Evolutionary conservation across 1,284 basidiomycete species (phyloP), one percentile per base, ranked within the genome.

Genomic region (Moesziomyces parantarcticus): DNA sequence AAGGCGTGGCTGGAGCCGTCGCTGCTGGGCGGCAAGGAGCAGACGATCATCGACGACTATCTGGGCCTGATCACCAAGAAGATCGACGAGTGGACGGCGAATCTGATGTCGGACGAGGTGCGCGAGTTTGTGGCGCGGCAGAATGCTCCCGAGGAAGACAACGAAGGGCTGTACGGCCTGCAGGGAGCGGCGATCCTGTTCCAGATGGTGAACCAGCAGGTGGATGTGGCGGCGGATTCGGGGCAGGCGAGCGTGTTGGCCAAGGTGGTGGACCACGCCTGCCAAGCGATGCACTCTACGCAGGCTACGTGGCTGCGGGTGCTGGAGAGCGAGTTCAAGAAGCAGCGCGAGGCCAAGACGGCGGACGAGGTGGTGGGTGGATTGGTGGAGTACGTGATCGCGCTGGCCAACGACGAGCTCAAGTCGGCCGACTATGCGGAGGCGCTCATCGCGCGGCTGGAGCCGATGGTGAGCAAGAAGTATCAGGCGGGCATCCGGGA

Each of bases 381-480:
- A 1, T 86, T 99, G 55, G 93, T 94, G 63, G 96, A 98, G 86
- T 99, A 99, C 85, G 90, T 92, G 81, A 95, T 99, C 79, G 95
- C 95, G 20, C 89, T 99, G n/a, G 95, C 95, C 51, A 99, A 99
- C 86, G 96, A 99, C 85, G 94, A 97, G 85, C 90, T 99, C 85
- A 96, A 95, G 84, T 92, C 91, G 5, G 97, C 97, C 11, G 95
- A 99, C 84, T 95, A 92, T 80, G 90, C 92, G 11, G 96, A 99
- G 85, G 89, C 90, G 1, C 87, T 99, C 5, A 90, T 92, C 34
- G 89, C 88, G 10, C 90, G 95, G 45, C 87, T 99, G 32, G 96
- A 98, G 85, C 89, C 92, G 4, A 88, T 97, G 58, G 96, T 99
- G 3, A 93, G 91, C 18, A 91, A 92, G 77, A 98, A 98, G 86